Conservation (phyloP, 768 basidiomycete species). For the Hortiboletus flavorubellus region DNA sequence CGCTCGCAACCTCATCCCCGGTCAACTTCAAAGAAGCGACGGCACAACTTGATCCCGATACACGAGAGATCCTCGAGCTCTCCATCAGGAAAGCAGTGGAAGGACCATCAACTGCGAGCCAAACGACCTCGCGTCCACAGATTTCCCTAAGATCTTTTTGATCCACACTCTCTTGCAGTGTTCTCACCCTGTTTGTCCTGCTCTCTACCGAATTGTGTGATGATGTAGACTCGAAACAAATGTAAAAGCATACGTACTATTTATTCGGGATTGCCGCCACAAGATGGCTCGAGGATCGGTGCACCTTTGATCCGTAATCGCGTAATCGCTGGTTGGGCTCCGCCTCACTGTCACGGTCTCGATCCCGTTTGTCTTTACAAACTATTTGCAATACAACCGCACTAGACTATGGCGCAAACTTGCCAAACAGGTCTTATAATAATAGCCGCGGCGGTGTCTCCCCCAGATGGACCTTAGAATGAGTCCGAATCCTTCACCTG, state of each 20-base stretch:
- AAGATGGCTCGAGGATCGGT: no score
- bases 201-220: constrained; percentile 2
- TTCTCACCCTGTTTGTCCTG: neutral
- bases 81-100: constrained; percentile 76
- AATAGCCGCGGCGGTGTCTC: no score
- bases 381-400: no score
- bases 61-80: constrained; percentile 65
- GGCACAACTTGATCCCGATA: constrained; percentile 53
- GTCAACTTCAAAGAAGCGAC: constrained; percentile 84
- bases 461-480: no score
- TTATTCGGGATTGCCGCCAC: neutral
- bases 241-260: neutral
- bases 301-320: no score
- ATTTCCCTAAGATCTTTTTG: constrained; percentile 75
- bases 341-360: no score
- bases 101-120: constrained; percentile 34
- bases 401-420: no score
- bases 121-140: constrained; percentile 59
- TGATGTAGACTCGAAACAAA: neutral
- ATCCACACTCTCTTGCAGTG: neutral
- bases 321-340: no score
- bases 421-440: no score
- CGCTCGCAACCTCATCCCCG: constrained; percentile 69
- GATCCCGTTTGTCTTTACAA: no score
- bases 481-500: no score